Evolutionary conservation across 192 early-diverging fungal species (phyloP).

Genomic region (Piromyces sp.): DNA sequence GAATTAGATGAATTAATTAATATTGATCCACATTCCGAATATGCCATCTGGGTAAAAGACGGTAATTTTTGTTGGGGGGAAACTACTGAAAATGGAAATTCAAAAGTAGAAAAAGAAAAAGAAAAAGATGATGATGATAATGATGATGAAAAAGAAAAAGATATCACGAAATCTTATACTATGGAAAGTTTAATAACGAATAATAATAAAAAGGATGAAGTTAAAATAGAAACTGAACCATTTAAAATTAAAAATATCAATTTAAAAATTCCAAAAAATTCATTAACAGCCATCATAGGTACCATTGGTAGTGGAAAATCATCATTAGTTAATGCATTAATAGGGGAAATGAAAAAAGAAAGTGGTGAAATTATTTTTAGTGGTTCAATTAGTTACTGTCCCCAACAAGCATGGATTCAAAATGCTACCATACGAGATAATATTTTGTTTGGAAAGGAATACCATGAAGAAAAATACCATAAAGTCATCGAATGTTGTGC

Average conservation of each 20-base stretch:
- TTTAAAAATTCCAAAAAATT: conserved; percentile 11
- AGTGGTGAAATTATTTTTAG: conserved; percentile 34
- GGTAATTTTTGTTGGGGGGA: too few species aligned
- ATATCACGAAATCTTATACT: too few species aligned
- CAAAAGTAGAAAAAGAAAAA: too few species aligned
- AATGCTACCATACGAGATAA: conserved; percentile 44
- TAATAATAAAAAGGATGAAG: too few species aligned
- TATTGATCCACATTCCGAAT: too few species aligned
- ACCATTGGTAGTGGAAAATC: conserved; percentile 16
- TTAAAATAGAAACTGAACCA: too few species aligned
- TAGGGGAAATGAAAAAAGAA: conserved; percentile 20
- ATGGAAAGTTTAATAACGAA: too few species aligned
- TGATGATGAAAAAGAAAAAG: too few species aligned
- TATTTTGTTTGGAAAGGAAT: conserved; percentile 80
- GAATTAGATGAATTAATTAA: too few species aligned
- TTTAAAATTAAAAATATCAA: conserved; percentile 6
- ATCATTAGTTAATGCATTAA: conserved; percentile 12
- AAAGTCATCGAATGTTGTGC: conserved; percentile 71
- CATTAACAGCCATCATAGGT: conserved; percentile 40
- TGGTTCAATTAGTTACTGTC: conserved; percentile 15
- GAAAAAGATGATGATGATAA: too few species aligned
- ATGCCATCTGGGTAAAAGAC: too few species aligned
- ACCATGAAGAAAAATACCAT: conserved; percentile 54
- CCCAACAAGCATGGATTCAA: conserved; percentile 1
- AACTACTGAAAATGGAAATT: too few species aligned